Conservation (phyloP, 2,329 filamentous ascomycete species). For the Neonectria neomacrospora region DNA sequence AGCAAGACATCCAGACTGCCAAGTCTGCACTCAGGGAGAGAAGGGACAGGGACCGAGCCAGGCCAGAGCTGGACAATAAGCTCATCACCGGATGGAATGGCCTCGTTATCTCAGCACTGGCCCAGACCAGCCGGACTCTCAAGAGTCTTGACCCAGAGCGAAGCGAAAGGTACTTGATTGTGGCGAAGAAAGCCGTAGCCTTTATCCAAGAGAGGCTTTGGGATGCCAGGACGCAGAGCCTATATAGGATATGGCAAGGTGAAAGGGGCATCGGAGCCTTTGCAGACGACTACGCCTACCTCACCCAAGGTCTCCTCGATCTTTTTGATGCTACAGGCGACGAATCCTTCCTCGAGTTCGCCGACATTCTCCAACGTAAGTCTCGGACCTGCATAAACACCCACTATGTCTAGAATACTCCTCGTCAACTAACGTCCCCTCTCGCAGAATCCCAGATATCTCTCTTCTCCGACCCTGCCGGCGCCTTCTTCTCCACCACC, state of each 20-base stretch:
- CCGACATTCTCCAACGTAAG: constrained; percentile 80
- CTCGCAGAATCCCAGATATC: constrained; percentile 74
- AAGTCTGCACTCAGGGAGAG: constrained; percentile 75
- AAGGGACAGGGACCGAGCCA: constrained; percentile 77
- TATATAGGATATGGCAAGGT: constrained; percentile 81
- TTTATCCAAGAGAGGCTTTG: constrained; percentile 83
- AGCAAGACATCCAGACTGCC: constrained; percentile 73
- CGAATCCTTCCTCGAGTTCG: constrained; percentile 80
- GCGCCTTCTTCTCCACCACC: constrained; percentile 80
- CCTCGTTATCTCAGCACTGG: constrained; percentile 84
- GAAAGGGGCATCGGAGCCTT: constrained; percentile 76
- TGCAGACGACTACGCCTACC: constrained; percentile 93
- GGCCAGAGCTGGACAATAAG: constrained; percentile 87
- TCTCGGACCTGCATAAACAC: neutral
- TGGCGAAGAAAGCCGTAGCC: constrained; percentile 73
- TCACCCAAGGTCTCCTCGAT: constrained; percentile 84
- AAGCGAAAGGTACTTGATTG: constrained; percentile 69
- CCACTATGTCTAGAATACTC: neutral
- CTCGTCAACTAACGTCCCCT: constrained; percentile 22
- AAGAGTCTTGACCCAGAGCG: constrained; percentile 66
- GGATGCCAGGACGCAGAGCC: constrained; percentile 67
- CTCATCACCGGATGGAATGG: constrained; percentile 90
- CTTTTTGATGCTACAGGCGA: constrained; percentile 87
- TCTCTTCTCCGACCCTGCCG: constrained; percentile 78
- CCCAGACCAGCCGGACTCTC: constrained; percentile 78